Evolutionary conservation across 164 flowering plant genomes (phyloP), one percentile per base, ranked within the genome.

Genomic region (Stephania japonica): DNA sequence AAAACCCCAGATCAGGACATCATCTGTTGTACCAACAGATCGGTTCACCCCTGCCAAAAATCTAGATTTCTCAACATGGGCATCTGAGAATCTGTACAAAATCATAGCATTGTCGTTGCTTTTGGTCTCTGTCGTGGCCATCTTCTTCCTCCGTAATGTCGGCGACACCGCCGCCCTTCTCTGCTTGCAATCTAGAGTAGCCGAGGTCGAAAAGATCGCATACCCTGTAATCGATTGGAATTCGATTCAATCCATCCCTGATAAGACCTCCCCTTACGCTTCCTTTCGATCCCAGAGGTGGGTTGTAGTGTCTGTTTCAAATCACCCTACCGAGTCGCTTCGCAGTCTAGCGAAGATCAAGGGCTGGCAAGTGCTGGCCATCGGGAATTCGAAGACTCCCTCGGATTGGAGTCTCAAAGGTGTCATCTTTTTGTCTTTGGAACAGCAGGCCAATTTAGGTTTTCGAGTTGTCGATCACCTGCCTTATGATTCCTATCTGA

Each of bases 311-410:
- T 89, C 97, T 0, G 98, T 93, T 6, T 87, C 94, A 1, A 70
- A 67, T 71, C 79, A 87, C 43, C 97, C 98, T 2, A 77, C 87
- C 0, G 92, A 91, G 70, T 75, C 91, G 65, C 78, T 95, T 41
- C 80, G 79, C 12, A 84, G 70, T 53, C 84, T 91, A 49, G 84
- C 78, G 47, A 91, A 75, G 81, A 81, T 93, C 64, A 91, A 84
- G 67, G 97, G 99, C 14, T 95, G 99, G 99, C 99, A 95, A 75
- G 85, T 93, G 8, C 86, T 95, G 32, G 97, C 97, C 0, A 73
- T 95, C 11, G 99, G 97, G 19, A 86, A 85, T 78, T 88, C 98
- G 16, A 83, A 67, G 62, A 89, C 98, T 4, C 98, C 95, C 4
- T 62, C 83, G 18, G 95, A 93, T 78, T 95, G 99, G 99, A 77